A percentile compares a stretch with the other conserved stretches of the same genome.
Evolutionary conservation across 2,329 filamentous ascomycete species (phyloP).

Genomic region (Fusarium sp.): DNA sequence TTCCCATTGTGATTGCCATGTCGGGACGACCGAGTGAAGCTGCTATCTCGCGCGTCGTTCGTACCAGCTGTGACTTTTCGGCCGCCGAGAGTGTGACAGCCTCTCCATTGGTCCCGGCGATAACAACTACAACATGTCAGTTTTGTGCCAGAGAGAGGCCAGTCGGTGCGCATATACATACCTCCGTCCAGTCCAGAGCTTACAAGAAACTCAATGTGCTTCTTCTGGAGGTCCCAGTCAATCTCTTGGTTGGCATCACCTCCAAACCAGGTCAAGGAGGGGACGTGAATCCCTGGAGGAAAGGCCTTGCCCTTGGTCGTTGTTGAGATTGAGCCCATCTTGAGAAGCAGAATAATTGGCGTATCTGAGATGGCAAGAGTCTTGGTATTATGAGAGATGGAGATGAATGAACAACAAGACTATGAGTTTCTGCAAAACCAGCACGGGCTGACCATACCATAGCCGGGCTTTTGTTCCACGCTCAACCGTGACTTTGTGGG

Average conservation of each 20-base stretch:
- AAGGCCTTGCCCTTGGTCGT: conserved; percentile 47
- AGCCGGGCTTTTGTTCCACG: conserved; percentile 11
- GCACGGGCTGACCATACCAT: conserved; percentile 10
- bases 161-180: conserved; percentile 41
- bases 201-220: conserved; percentile 64
- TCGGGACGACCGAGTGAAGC: conserved; percentile 63
- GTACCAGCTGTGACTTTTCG: conserved; percentile 70
- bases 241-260: conserved; percentile 59
- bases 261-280: conserved; percentile 64
- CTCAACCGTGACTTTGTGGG: conserved; percentile 18
- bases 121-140: conserved; percentile 59
- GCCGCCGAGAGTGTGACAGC: conserved; percentile 72
- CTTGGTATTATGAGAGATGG: not conserved
- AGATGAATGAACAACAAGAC: conserved; percentile 4
- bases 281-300: conserved; percentile 65
- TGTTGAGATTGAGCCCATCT: conserved; percentile 44
- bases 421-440: conserved; percentile 17
- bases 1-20: conserved; percentile 72
- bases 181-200: conserved; percentile 61
- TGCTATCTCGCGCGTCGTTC: conserved; percentile 67
- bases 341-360: conserved; percentile 3
- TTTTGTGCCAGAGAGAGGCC: not conserved
- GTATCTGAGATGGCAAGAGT: not conserved
- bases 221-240: conserved; percentile 63
- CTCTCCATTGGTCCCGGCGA: conserved; percentile 78